Evolutionary conservation across 1,284 basidiomycete species (phyloP), one percentile per base, ranked within the genome.

Genomic region (Ceratobasidium sp.): DNA sequence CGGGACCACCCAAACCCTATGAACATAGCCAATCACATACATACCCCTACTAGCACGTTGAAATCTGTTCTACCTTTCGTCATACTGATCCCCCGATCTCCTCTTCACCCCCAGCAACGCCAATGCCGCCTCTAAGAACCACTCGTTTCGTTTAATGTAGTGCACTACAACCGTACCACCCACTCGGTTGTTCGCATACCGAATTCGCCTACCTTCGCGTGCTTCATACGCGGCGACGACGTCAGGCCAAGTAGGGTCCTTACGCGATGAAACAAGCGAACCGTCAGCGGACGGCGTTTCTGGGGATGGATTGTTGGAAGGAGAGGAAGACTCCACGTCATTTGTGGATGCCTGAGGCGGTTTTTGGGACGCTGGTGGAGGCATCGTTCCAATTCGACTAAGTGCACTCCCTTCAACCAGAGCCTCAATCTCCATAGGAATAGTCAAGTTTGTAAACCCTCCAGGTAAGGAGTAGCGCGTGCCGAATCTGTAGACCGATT

Each of bases 101-200:
- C 16, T 52, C 62, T 12, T 67, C 62, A 39, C 48, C 62, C 94
- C 93, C 34, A 98, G 83, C 23, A 98, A 82, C 23, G 94, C 95
- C 18, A 96, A 81, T 16, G 94, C 92, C 0, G 97, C 94, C 83
- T 99, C 97, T 76, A 94, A 81, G 81, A 94, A 98, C 97, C 96
- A 99, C 82, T 93, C 91, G 77, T 94, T 89, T 80, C 94, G 92
- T 87, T 98, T 99, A 83, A 98, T 91, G 79, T 93, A 98, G 82
- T 99, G 97, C 53, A 99, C 95, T 28, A 96, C 92, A 52, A 97
- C 87, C 0, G 97, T 99, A 3, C 97, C 97, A 1, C 97, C 97
- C 6, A 93, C 85, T 60, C 91, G 89, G 73, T 86, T 83, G 23
- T 74, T 84, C 75, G 89, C 85, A 81, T 93, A 94, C 72, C 89